Percentiles rank a stretch among this genome's conserved stretches.
These are phyloP conservation scores for Paspalum vaginatum DNA, from an alignment of 176 grass and related monocot species.

Conservation along the genomic window DNA sequence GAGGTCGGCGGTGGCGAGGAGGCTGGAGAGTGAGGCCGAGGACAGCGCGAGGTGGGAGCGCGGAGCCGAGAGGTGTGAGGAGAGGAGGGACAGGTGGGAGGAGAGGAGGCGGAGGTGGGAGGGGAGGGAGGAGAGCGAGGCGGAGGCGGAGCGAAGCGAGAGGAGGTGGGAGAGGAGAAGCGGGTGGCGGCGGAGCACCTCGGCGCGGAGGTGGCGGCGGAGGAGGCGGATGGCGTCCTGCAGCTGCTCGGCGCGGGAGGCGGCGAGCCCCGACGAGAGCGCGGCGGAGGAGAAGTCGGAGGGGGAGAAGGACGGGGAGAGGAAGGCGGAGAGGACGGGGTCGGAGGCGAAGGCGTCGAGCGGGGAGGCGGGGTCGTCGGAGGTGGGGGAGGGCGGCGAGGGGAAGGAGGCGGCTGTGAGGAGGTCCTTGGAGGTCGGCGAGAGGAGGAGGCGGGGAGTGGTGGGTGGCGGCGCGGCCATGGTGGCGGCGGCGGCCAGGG, in stretches of 20 bases:
- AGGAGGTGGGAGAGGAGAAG: conserved; percentile 87
- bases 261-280: conserved; percentile 83
- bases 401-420: conserved; percentile 44
- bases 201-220: conserved; percentile 75
- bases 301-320: conserved; percentile 81
- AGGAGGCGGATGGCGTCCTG: conserved; percentile 87
- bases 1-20: conserved; percentile 83
- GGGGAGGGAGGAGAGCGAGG: conserved; percentile 72
- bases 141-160: conserved; percentile 80
- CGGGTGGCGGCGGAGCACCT: conserved; percentile 90
- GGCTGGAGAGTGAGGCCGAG: conserved; percentile 83
- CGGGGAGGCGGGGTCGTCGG: conserved; percentile 54
- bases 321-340: conserved; percentile 88
- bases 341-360: conserved; percentile 90
- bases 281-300: conserved; percentile 89
- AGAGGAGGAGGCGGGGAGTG: conserved; percentile 52
- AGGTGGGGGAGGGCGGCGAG: conserved; percentile 38
- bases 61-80: conserved; percentile 78
- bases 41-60: conserved; percentile 65
- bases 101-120: conserved; percentile 67
- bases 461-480: conserved; percentile 62
- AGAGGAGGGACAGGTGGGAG: conserved; percentile 75
- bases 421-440: conserved; percentile 58
- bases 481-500: conserved; percentile 28
- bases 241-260: conserved; percentile 83